These are phyloP conservation scores for Onygenales sp. DNA, from an alignment of 2,329 filamentous ascomycete species.

Conservation along the genomic window DNA sequence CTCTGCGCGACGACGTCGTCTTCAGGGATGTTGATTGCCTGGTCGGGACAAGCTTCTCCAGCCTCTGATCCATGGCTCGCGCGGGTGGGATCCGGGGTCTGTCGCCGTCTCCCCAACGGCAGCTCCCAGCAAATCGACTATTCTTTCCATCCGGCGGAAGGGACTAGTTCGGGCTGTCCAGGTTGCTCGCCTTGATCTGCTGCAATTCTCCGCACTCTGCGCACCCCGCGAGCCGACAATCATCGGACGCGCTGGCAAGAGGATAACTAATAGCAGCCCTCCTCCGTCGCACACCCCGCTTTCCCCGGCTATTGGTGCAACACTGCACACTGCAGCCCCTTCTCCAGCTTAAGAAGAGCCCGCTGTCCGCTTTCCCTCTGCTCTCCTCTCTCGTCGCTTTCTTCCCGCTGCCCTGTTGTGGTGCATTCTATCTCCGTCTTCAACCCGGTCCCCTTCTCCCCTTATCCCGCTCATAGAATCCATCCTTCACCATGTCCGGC, in stretches of 20 bases:
- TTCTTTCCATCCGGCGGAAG: not conserved
- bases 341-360: not conserved
- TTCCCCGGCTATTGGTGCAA: not conserved
- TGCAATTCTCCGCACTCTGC: too few species aligned
- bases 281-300: not conserved
- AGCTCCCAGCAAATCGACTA: not conserved
- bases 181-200: too few species aligned
- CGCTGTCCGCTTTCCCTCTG: not conserved
- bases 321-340: not conserved
- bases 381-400: not conserved
- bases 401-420: not conserved
- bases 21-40: too few species aligned
- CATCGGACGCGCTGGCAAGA: too few species aligned
- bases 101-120: not conserved
- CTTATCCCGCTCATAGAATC: not conserved
- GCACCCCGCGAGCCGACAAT: too few species aligned
- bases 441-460: not conserved
- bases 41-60: too few species aligned
- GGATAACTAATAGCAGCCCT: too few species aligned
- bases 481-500: slow-evolving; percentile 5
- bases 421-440: not conserved
- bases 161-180: too few species aligned
- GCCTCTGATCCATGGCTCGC: too few species aligned
- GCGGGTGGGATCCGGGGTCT: not conserved
- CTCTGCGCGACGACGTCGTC: too few species aligned